These are phyloP conservation scores for Eleusine indica DNA, from an alignment of 176 grass and related monocot genomes.

Conservation along the genomic window DNA sequence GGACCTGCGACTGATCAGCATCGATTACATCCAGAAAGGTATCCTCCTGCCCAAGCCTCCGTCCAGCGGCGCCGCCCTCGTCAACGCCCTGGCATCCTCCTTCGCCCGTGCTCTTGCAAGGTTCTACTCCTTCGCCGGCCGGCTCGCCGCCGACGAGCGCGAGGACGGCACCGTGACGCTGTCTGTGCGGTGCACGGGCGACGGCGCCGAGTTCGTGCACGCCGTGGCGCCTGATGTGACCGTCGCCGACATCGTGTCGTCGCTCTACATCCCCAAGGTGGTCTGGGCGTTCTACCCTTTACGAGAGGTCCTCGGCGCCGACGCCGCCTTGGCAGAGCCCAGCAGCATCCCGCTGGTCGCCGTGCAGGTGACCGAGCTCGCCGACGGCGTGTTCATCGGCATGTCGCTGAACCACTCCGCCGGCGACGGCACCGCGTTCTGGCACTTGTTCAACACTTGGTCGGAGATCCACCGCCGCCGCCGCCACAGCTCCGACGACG, in stretches of 20 bases:
- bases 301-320: neutral
- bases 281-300: neutral
- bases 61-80: neutral
- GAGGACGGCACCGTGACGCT: neutral
- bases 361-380: slow-evolving; percentile 32
- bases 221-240: neutral
- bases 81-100: neutral
- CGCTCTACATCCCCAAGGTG: neutral
- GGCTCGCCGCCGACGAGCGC: neutral
- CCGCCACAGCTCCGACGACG: too few species aligned
- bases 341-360: neutral
- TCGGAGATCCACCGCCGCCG: slow-evolving; percentile 23
- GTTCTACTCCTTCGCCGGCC: neutral
- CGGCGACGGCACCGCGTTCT: neutral
- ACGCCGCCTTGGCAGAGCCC: neutral
- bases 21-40: neutral
- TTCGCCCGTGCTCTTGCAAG: neutral
- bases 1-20: neutral
- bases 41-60: neutral
- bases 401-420: slow-evolving; percentile 27
- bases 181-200: neutral
- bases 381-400: slow-evolving; percentile 18
- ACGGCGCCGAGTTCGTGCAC: neutral
- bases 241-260: neutral
- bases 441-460: slow-evolving; percentile 39